Evolutionary conservation across 768 basidiomycete species (phyloP), one percentile per base, ranked within the genome.

Genomic region (Antrodiella citrinella): DNA sequence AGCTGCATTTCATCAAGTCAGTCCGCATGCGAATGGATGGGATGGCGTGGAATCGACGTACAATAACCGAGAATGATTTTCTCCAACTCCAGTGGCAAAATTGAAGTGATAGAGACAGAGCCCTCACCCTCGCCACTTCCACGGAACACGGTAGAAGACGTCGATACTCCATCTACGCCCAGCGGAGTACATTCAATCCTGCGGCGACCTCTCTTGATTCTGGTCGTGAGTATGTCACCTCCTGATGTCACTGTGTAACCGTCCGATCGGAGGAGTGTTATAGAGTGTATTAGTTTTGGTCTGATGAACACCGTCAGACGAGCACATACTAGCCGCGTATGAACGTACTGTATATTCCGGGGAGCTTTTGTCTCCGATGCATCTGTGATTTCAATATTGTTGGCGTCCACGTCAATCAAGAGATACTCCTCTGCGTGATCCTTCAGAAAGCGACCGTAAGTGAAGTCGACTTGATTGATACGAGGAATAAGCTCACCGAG

Each of bases 41-140:
- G n/a, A n/a, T n/a, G n/a, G n/a, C n/a, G n/a, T n/a, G n/a, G n/a
- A 20, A 19, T 12, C 7, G 4, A 41, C 63, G 4, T 44, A 64
- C 63, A 55, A 30, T 53, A 57, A 1, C 89, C 91, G 43, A 83
- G 65, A 26, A 91, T 56, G 21, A 92, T 68, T 0, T 65, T 49
- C 26, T 81, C 76, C 0, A 78, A 63, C 42, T 81, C 81, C 5
- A 91, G 60, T 3, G 84, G 80, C 23, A 67, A 55, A 22, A 59
- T n/a, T n/a, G n/a, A n/a, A n/a, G n/a, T n/a, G n/a, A n/a, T n/a
- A n/a, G n/a, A n/a, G n/a, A n/a, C n/a, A n/a, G n/a, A n/a, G n/a
- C n/a, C n/a, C n/a, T n/a, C n/a, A n/a, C n/a, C n/a, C n/a, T n/a
- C n/a, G n/a, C n/a, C n/a, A n/a, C n/a, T n/a, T n/a, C 30, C 15